Evolutionary conservation across 1,284 basidiomycete genomes (phyloP).

Genomic region (Cutaneotrichosporon mucoides): DNA sequence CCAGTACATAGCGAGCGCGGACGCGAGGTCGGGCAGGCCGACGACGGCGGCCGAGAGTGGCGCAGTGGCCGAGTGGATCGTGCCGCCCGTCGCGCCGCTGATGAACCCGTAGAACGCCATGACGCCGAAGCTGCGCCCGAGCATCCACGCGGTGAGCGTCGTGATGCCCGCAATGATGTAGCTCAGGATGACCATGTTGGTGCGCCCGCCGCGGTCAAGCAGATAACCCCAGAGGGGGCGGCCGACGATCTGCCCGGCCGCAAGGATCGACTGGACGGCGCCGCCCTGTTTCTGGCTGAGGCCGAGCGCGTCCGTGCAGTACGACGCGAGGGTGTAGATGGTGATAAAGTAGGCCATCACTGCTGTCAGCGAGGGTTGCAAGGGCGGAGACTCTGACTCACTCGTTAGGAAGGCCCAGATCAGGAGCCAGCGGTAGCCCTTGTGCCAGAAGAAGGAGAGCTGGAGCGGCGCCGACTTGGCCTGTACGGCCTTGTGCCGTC

Average conservation of each 20-base stretch:
- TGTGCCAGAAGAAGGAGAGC: constrained; percentile 16
- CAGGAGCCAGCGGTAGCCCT: constrained; percentile 12
- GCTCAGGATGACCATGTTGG: constrained; percentile 48
- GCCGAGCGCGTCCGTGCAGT: constrained; percentile 47
- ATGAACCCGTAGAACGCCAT: constrained; percentile 49
- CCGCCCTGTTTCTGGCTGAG: constrained; percentile 49
- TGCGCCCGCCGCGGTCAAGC: constrained; percentile 47
- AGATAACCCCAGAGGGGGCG: constrained; percentile 47
- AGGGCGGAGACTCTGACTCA: neutral
- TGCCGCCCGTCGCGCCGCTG: constrained; percentile 48
- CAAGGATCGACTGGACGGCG: constrained; percentile 49
- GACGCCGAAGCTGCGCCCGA: constrained; percentile 45
- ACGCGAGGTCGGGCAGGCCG: constrained; percentile 47
- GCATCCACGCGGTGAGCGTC: constrained; percentile 50
- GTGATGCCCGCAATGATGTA: constrained; percentile 48
- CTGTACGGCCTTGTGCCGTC: constrained; percentile 33
- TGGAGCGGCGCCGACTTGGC: constrained; percentile 14
- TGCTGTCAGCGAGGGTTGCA: constrained; percentile 11
- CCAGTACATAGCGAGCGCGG: constrained; percentile 50
- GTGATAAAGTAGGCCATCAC: constrained; percentile 51
- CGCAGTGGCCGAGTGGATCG: constrained; percentile 46
- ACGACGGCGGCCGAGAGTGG: constrained; percentile 47
- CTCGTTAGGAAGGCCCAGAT: constrained; percentile 19
- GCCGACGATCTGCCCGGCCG: constrained; percentile 51
- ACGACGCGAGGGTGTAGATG: constrained; percentile 51